Evolutionary conservation across 192 early-diverging fungal species (phyloP).

Genomic region (Coemansia asiatica): DNA sequence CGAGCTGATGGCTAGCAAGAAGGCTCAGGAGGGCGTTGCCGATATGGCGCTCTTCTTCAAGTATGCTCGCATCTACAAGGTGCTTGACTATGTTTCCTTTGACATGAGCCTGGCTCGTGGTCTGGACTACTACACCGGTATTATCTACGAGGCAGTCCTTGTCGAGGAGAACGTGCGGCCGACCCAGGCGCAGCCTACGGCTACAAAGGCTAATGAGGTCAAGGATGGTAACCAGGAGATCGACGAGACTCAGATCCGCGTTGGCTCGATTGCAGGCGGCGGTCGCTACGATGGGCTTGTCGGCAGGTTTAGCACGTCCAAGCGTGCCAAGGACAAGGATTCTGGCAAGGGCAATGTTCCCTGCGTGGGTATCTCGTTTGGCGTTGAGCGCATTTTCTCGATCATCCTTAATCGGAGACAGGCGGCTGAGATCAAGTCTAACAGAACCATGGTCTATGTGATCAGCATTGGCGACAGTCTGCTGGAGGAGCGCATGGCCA

Average conservation of each 20-base stretch:
- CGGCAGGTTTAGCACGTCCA: constrained; percentile 80
- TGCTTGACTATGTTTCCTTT: constrained; percentile 72
- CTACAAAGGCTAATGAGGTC: constrained; percentile 6
- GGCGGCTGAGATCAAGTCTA: constrained; percentile 65
- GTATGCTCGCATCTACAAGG: constrained; percentile 80
- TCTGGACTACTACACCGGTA: constrained; percentile 97
- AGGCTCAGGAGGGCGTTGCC: constrained; percentile 74
- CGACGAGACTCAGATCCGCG: constrained; percentile 78
- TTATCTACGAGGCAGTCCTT: constrained; percentile 95
- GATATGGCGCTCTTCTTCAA: constrained; percentile 85
- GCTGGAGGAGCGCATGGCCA: constrained; percentile 85
- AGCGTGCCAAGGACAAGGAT: constrained; percentile 59
- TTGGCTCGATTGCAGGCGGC: constrained; percentile 95
- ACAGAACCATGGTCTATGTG: constrained; percentile 83
- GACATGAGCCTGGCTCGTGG: constrained; percentile 96
- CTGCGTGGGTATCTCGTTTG: constrained; percentile 94
- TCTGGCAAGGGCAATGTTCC: constrained; percentile 64
- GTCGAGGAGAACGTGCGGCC: constrained; percentile 45
- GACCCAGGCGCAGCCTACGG: constrained; percentile 25
- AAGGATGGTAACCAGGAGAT: constrained; percentile 21
- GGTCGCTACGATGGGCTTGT: constrained; percentile 98
- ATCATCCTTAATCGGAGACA: constrained; percentile 68
- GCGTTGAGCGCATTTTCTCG: constrained; percentile 94
- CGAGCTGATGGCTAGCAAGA: constrained; percentile 63
- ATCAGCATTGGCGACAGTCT: constrained; percentile 77